Evolutionary conservation across 352 stramenopile species (phyloP), one percentile per base, ranked within the genome.

Genomic region (Globisporangium rhizosaccharum): DNA sequence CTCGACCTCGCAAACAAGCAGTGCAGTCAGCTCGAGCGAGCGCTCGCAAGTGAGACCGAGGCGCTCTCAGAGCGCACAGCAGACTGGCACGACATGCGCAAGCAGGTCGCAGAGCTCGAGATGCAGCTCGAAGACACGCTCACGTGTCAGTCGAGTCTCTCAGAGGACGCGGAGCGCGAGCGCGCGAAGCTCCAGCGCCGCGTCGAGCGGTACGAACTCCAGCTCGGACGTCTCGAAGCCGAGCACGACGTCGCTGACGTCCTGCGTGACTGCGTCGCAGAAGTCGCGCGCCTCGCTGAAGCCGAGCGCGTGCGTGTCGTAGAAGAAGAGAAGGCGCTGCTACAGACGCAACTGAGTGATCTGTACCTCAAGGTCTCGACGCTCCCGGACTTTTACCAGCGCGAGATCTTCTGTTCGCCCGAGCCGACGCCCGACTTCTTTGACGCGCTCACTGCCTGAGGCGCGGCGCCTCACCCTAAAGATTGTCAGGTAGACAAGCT

Each of bases 281-380:
- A 83, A 56, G 77, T 94, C 3, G 65, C 75, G 26, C 78, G 70
- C 7, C 61, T 73, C 44, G 66, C 77, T 1, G 75, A 90, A 54
- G 66, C 75, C 51, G 84, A 94, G 17, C 90, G 84, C 49, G 61
- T 85, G 17, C 57, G 56, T 1, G 72, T 72, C 9, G 51, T 92
- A 15, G 68, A 76, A 41, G 82, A 94, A 41, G 85, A 94, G 63
- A 79, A 83, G 15, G 69, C 72, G n/a, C 71, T 87, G 28, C 58
- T 94, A 37, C 79, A 90, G 52, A 70, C 88, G 41, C 74, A 78
- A 15, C 68, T 94, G 11, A 78, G 76, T 17, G 77, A 92, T 48
- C 59, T 94, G 26, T 85, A 88, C 51, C 59, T 90, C 51, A 94
- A 92, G 61, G 87, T 92, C 65, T 91, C 85, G 46, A 88, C 79